Evolutionary conservation across 148 eudicot species (phyloP).

Genomic region (Chenopodium suecicum): DNA sequence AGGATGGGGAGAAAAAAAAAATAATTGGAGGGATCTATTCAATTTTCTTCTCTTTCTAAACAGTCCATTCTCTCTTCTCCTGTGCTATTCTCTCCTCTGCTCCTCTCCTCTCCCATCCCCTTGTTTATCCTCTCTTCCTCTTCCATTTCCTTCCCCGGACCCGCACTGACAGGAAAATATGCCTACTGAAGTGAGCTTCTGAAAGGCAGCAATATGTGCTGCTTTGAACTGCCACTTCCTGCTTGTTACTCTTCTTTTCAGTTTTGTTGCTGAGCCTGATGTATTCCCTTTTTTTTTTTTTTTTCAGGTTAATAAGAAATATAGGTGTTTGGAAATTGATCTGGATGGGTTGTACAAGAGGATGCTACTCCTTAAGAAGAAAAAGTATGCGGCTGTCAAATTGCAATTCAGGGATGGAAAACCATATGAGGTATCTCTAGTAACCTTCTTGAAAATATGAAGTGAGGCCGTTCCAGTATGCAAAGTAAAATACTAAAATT

Average conservation of each 20-base stretch:
- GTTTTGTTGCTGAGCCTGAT: slow-evolving; percentile 14
- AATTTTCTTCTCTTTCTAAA: neutral
- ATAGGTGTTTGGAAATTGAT: slow-evolving; percentile 89
- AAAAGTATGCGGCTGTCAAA: slow-evolving; percentile 98
- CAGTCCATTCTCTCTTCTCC: neutral
- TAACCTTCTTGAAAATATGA: slow-evolving; percentile 6
- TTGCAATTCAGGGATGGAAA: slow-evolving; percentile 71
- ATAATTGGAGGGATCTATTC: neutral
- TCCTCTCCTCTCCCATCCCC: neutral
- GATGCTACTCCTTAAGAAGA: slow-evolving; percentile 95
- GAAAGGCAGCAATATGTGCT: neutral
- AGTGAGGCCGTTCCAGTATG: slow-evolving; percentile 12
- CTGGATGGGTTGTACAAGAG: slow-evolving; percentile 95
- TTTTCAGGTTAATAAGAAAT: slow-evolving; percentile 84
- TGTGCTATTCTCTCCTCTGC: neutral
- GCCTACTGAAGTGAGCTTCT: too few relatives aligned
- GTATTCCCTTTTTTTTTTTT: neutral
- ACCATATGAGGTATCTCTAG: slow-evolving; percentile 60
- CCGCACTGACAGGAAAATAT: too few relatives aligned
- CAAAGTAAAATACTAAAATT: slow-evolving; percentile 5
- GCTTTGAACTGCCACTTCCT: neutral
- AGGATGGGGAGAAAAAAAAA: neutral
- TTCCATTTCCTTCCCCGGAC: neutral
- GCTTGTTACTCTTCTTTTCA: neutral
- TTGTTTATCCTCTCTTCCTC: too few relatives aligned